These are phyloP conservation scores for Emmonsia crescens DNA, from an alignment of 2,329 filamentous ascomycete genomes.

Conservation along the genomic window DNA sequence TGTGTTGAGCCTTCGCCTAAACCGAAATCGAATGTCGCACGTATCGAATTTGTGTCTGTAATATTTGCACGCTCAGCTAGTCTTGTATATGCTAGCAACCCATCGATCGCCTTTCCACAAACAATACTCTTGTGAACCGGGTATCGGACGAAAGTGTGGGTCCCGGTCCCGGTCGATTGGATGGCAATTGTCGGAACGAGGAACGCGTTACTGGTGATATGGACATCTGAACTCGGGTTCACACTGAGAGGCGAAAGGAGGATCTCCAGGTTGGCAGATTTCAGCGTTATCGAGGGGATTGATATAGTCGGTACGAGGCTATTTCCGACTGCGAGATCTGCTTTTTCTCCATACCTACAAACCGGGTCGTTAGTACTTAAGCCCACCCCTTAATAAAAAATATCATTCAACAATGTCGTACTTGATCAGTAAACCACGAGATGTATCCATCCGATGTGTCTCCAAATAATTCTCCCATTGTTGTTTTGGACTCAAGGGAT, in stretches of 20 bases:
- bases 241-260: slow-evolving; percentile 45
- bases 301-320: slow-evolving; percentile 45
- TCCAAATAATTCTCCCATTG: slow-evolving; percentile 57
- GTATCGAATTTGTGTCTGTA: slow-evolving; percentile 23
- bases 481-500: slow-evolving; percentile 53
- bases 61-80: slow-evolving; percentile 23
- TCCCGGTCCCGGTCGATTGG: slow-evolving; percentile 51
- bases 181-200: slow-evolving; percentile 69
- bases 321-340: slow-evolving; percentile 35
- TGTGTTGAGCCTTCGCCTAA: slow-evolving; percentile 34
- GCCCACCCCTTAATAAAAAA: slow-evolving; percentile 36
- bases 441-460: slow-evolving; percentile 34
- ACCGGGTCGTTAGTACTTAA: slow-evolving; percentile 1
- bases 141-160: slow-evolving; percentile 58
- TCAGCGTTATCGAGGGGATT: slow-evolving; percentile 46
- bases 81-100: slow-evolving; percentile 38
- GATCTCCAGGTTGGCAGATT: slow-evolving; percentile 48
- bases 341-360: slow-evolving; percentile 44
- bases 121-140: slow-evolving; percentile 76
- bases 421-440: slow-evolving; percentile 53
- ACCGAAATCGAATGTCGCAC: slow-evolving; percentile 34
- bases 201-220: slow-evolving; percentile 49
- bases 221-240: slow-evolving; percentile 36
- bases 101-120: slow-evolving; percentile 60
- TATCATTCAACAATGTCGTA: slow-evolving; percentile 51